Base-by-base conservation (phyloP, 1,139 yeast genomes). In the Yamadazyma trypodendri region DNA sequence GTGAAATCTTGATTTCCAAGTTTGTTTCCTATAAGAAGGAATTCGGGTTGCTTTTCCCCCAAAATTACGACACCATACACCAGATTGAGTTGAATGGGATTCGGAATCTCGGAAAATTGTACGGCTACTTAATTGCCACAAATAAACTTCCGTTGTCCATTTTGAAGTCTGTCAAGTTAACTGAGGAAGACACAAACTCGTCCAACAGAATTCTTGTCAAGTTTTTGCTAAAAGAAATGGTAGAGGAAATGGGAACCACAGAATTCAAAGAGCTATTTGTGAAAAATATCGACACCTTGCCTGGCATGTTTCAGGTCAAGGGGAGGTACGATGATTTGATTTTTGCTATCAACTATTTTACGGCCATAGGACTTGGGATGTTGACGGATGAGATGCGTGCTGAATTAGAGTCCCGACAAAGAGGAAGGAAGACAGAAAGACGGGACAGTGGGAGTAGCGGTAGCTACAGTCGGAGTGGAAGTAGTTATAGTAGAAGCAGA, bases 351-450 rank as follows among this genome's bases (percentile, higher is more conserved):
- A 92, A 92, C 54, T 92, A 75, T 56, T 92, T 90, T 61, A 90
- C 97, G 0, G 96, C 97, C 2, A 88, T 92, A 48, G 95, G 95
- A 0, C 59, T 90, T 38, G 97, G 97, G 34, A 72, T 75, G 2
- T 56, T 92, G 41, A 90, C 97, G 0, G 96, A 88, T 34, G 75
- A 66, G 9, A 84, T 89, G 95, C 75, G 98, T 60, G 72, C 66
- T 9, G 70, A 66, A 11, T 63, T 86, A 43, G 43, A 41, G 27
- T 39, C 37, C 20, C 32, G 50, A 18, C 53, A 58, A 31, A 54
- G 49, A 42, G 56, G 50, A 1, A 45, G 56, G 45, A 52, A 51
- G 29, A 42, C 55, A 28, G 41, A 54, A 24, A 39, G 61, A 39
- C 47, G 56, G 27, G 37, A 56, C 38, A 31, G 58, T 35, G 47